These are phyloP conservation scores for Chytridium lagenaria DNA, from an alignment of 371 early-diverging fungal species.

Conservation along the genomic window DNA sequence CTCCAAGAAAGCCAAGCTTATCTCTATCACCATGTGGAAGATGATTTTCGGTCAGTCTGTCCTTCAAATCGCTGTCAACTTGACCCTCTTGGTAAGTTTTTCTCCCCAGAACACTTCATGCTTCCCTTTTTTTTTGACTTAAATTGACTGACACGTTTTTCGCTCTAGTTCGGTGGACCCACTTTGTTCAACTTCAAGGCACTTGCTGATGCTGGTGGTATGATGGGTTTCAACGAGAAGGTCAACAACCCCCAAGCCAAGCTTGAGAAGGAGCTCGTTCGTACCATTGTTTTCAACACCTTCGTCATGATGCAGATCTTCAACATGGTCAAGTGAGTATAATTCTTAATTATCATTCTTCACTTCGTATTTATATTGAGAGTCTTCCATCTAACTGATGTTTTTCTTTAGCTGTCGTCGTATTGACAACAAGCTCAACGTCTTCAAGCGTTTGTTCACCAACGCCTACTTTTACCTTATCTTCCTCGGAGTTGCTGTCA, in stretches of 20 bases:
- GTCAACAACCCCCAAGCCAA: not conserved
- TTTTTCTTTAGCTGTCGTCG: constrained; percentile 30
- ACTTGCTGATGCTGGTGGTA: constrained; percentile 23
- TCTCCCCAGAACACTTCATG: no score
- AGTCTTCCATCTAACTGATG: not conserved
- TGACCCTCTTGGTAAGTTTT: constrained; percentile 34
- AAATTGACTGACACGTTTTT: not conserved
- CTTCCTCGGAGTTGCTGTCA: constrained; percentile 67
- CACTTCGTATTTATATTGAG: not conserved
- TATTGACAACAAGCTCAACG: constrained; percentile 59
- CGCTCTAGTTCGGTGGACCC: constrained; percentile 27
- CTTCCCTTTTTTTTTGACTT: constrained; percentile 58
- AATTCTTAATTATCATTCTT: not conserved
- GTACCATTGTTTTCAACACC: constrained; percentile 79
- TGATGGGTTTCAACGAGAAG: constrained; percentile 12
- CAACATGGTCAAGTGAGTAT: constrained; percentile 66
- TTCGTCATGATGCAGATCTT: constrained; percentile 97
- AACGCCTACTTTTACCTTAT: constrained; percentile 81
- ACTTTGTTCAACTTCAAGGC: constrained; percentile 25
- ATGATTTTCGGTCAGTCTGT: constrained; percentile 89
- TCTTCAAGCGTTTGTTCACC: constrained; percentile 76
- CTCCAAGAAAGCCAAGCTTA: constrained; percentile 77
- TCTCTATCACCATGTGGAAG: constrained; percentile 88
- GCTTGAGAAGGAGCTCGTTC: constrained; percentile 6
- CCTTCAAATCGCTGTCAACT: constrained; percentile 69